Evolutionary conservation across 345 rosid species (phyloP).

Genomic region (Carallia brachiata): DNA sequence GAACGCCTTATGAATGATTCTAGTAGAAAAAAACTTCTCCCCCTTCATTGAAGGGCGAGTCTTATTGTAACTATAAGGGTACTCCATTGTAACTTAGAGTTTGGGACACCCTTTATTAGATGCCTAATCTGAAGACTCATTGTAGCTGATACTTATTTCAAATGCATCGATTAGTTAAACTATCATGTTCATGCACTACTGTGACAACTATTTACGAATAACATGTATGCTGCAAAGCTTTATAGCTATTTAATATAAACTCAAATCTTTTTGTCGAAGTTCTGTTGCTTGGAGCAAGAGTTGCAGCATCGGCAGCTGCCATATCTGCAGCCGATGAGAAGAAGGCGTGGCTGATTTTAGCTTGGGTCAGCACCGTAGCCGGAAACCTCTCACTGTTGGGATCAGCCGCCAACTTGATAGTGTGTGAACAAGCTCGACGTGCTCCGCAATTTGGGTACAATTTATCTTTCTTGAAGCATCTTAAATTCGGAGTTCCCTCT

Average conservation of each 20-base stretch:
- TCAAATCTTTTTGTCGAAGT: constrained; percentile 32
- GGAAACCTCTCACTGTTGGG: constrained; percentile 84
- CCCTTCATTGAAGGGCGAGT: too few relatives aligned
- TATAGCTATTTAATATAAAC: background rate
- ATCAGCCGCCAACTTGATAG: constrained; percentile 85
- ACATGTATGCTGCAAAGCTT: background rate
- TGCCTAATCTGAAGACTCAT: too few relatives aligned
- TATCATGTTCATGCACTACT: background rate
- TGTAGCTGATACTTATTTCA: too few relatives aligned
- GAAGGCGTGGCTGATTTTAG: constrained; percentile 79
- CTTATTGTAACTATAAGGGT: too few relatives aligned
- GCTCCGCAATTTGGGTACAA: constrained; percentile 49
- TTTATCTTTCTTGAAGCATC: constrained; percentile 66
- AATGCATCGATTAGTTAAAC: too few relatives aligned
- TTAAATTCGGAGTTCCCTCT: constrained; percentile 77
- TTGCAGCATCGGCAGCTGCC: constrained; percentile 70
- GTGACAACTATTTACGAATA: background rate
- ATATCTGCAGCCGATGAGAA: constrained; percentile 54
- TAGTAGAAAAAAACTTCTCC: too few relatives aligned
- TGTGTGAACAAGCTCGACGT: constrained; percentile 79
- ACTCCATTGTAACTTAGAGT: too few relatives aligned
- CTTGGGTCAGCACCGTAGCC: constrained; percentile 86
- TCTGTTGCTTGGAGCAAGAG: constrained; percentile 64
- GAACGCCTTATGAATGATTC: too few relatives aligned
- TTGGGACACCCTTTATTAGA: too few relatives aligned